These are phyloP conservation scores for Cucurbita maxima DNA, from an alignment of 306 rosid genomes.

Conservation along the genomic window DNA sequence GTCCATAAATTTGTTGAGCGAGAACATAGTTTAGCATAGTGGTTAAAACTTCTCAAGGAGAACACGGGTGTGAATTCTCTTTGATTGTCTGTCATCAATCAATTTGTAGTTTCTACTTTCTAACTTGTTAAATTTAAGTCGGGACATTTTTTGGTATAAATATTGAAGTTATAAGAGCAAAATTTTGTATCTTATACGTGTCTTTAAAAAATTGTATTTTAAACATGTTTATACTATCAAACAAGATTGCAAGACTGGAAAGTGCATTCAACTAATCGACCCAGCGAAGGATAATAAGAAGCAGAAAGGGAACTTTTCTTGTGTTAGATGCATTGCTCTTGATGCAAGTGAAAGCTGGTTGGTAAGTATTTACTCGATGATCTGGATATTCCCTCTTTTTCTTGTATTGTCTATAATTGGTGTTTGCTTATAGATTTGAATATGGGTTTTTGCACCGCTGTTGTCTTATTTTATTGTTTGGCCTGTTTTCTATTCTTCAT, in stretches of 20 bases:
- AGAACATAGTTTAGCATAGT: background rate
- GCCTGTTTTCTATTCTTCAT: background rate
- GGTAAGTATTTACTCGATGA: slow-evolving; percentile 33
- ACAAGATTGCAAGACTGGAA: slow-evolving; percentile 82
- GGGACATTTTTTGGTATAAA: background rate
- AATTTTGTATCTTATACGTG: slow-evolving; percentile 1
- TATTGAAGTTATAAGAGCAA: background rate
- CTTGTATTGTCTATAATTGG: background rate
- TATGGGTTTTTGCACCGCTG: background rate
- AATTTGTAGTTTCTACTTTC: background rate
- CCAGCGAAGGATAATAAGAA: slow-evolving; percentile 42
- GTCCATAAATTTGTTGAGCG: background rate
- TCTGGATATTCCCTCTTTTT: background rate
- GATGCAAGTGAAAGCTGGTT: slow-evolving; percentile 93
- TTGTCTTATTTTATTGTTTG: background rate
- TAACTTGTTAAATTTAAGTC: background rate
- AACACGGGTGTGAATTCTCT: background rate
- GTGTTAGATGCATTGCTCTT: slow-evolving; percentile 61
- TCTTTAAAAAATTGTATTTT: slow-evolving; percentile 4
- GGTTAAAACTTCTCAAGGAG: background rate
- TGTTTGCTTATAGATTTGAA: background rate
- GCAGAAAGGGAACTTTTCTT: slow-evolving; percentile 37
- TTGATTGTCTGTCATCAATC: background rate
- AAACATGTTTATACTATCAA: slow-evolving; percentile 13
- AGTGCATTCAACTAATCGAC: slow-evolving; percentile 50